Evolutionary conservation across 2,329 filamentous ascomycete genomes (phyloP), one percentile per base, ranked within the genome.

Genomic region (Epichloe typhina): DNA sequence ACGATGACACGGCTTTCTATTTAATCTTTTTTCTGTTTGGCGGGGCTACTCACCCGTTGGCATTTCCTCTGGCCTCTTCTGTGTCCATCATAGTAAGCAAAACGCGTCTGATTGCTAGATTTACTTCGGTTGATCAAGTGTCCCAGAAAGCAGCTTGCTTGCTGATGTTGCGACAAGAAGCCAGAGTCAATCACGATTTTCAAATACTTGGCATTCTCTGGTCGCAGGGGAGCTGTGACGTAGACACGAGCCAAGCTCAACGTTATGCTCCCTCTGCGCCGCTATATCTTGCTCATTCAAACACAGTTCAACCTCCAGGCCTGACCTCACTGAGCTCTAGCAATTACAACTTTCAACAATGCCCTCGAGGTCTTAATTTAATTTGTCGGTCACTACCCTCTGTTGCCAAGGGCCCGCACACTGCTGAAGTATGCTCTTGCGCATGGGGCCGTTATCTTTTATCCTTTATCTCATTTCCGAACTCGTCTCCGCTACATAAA

Each of bases 1-100:
- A 68, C 55, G 64, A 66, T 56, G 63, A 62, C 61, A 68, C 60
- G 65, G 59, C 52, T 35, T 21, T 21, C 23, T 44, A 33, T 42
- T n/a, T 52, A 47, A 46, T 51, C n/a, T 49, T 40, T 49, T 54
- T 52, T 46, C 44, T 37, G 5, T 5, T 19, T 9, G n/a, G 26
- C 11, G n/a, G 19, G 17, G 2, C 13, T 26, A 19, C 36, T 17
- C 33, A 33, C n/a, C 3, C 9, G 5, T 35, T 17, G 33, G 17
- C 26, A 31, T 35, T 19, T 41, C 3, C 17, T 31, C 13, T 5
- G 12, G 33, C 44, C 13, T 35, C 31, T 37, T 8, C 5, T 36
- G 17, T n/a, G 36, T 13, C 4, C 36, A n/a, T 13, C 36, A n/a
- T 11, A 37, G 23, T 23, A 26, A 7, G 36, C 11, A n/a, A n/a